Evolutionary conservation across 1,139 yeast genomes (phyloP).

Genomic region (Geotrichum phurueaensis): DNA sequence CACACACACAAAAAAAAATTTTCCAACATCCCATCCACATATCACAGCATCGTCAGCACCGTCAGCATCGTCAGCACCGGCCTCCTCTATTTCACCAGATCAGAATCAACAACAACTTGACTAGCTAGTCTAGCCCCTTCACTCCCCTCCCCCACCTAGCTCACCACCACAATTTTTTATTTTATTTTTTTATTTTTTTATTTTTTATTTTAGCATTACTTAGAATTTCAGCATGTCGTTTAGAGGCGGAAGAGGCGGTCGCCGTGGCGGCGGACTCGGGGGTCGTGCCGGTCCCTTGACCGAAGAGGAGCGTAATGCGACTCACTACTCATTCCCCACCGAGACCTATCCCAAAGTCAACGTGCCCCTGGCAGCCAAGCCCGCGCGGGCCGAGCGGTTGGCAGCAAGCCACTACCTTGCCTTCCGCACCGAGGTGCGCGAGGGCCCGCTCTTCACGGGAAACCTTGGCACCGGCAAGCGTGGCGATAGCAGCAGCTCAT

Average conservation of each 20-base stretch:
- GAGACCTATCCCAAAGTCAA: constrained; percentile 15
- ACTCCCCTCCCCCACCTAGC: background rate
- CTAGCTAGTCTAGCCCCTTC: background rate
- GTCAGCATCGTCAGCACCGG: background rate
- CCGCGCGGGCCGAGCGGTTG: constrained; percentile 50
- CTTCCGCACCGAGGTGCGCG: constrained; percentile 52
- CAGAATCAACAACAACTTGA: background rate
- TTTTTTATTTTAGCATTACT: background rate
- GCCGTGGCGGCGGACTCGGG: constrained; percentile 17
- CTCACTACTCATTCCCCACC: constrained; percentile 16
- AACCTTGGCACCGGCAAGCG: constrained; percentile 32
- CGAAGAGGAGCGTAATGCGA: constrained; percentile 18
- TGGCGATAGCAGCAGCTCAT: constrained; percentile 15
- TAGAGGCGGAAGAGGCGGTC: constrained; percentile 16
- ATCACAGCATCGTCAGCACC: background rate
- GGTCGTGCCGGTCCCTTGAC: constrained; percentile 16
- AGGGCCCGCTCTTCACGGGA: constrained; percentile 78
- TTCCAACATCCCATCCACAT: background rate
- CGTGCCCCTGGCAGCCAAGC: constrained; percentile 63
- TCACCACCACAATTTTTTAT: background rate
- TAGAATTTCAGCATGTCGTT: constrained; percentile 15
- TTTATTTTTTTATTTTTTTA: background rate
- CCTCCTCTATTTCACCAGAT: background rate
- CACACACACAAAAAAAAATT: background rate
- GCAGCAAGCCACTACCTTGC: constrained; percentile 60